Conservation (phyloP, 2,329 filamentous ascomycete species). For the Fusarium staphyleae region DNA sequence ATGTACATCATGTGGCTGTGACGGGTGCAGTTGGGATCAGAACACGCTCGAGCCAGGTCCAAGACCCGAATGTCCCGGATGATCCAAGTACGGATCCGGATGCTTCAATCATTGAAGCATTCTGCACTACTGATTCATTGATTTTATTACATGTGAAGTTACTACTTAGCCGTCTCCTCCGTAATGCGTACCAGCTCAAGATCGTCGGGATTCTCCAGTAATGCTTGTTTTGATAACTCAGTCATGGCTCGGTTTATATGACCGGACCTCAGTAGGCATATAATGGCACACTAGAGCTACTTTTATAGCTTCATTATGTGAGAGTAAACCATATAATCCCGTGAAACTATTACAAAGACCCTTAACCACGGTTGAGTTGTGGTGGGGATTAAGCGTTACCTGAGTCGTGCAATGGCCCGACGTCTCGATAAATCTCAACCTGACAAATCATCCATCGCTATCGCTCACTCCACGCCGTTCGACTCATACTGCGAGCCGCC, state of each 20-base stretch:
- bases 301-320: too few relatives aligned
- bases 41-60: conserved; percentile 1
- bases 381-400: conserved; percentile 30
- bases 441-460: conserved; percentile 42
- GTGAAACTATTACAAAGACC: not conserved
- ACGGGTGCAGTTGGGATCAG: not conserved
- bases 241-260: too few relatives aligned
- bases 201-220: too few relatives aligned
- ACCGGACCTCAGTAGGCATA: too few relatives aligned
- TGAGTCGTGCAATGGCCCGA: conserved; percentile 30
- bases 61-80: conserved; percentile 7
- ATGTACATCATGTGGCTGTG: conserved; percentile 14
- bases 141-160: not conserved
- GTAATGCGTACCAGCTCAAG: too few relatives aligned
- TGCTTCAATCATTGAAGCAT: not conserved
- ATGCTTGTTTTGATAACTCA: too few relatives aligned
- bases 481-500: conserved; percentile 33
- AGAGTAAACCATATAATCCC: not conserved
- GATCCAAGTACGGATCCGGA: not conserved
- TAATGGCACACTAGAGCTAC: too few relatives aligned
- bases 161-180: too few relatives aligned
- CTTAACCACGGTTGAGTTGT: not conserved
- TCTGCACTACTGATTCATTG: not conserved
- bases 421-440: conserved; percentile 21
- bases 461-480: conserved; percentile 28